Percentiles rank a stretch among this genome's conserved stretches.
phyloP scores from a whole-genome alignment of 768 basidiomycete species.

The Leucosporidium creatinivorum region DNA sequence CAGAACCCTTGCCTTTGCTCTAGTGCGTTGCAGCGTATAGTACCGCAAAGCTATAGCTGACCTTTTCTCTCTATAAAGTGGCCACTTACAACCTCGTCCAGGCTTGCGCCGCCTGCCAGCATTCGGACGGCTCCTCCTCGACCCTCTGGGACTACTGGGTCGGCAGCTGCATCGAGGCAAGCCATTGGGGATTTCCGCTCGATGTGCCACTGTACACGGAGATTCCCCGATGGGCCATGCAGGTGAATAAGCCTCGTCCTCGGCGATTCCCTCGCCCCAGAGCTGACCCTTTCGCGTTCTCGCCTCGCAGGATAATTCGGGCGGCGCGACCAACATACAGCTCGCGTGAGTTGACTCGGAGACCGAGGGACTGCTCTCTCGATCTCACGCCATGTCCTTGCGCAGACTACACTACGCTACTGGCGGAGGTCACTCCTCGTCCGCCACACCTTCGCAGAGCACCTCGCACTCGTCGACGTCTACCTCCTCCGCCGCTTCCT shows the following conservation, averaged over 20 bases:
- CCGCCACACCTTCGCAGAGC: neutral
- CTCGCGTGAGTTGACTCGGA: neutral
- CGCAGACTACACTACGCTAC: neutral
- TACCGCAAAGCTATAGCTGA: neutral
- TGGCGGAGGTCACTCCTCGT: neutral
- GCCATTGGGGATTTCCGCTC: slow-evolving; percentile 20
- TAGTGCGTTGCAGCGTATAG: neutral
- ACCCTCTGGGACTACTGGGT: slow-evolving; percentile 27
- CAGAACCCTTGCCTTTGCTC: neutral
- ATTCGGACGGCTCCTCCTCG: neutral
- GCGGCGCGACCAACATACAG: slow-evolving; percentile 3
- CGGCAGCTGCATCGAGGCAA: slow-evolving; percentile 21
- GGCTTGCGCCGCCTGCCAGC: slow-evolving; percentile 24
- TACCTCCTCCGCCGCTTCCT: neutral
- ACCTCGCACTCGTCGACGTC: neutral
- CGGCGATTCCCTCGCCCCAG: too few relatives aligned
- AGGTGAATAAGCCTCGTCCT: too few relatives aligned
- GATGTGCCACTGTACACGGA: neutral
- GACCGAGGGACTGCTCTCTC: neutral
- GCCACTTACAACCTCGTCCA: slow-evolving; percentile 29
- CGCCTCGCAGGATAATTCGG: slow-evolving; percentile 4
- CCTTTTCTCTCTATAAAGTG: slow-evolving; percentile 8
- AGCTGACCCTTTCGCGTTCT: neutral
- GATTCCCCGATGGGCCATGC: slow-evolving; percentile 19
- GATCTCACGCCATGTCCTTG: neutral